A percentile compares a stretch with the other conserved stretches of the same genome.
phyloP scores from a whole-genome alignment of 2,329 filamentous ascomycete genomes.

The Aspergillus sp. region DNA sequence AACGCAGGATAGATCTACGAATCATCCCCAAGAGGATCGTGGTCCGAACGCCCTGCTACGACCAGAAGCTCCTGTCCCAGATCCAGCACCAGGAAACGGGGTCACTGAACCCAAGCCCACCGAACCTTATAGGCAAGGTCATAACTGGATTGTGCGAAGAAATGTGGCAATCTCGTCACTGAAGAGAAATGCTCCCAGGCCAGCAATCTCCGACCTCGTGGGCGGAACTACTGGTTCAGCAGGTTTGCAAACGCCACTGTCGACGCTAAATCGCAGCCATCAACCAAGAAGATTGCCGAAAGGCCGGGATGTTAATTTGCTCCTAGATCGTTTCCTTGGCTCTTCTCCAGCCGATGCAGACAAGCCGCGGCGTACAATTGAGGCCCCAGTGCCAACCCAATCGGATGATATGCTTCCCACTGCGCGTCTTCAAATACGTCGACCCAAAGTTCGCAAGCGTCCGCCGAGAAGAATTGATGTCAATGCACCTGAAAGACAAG shows the following conservation, averaged over 20 bases:
- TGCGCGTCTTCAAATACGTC: slow-evolving; percentile 8
- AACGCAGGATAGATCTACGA: background rate
- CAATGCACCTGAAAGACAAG: slow-evolving; percentile 45
- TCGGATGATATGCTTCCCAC: slow-evolving; percentile 10
- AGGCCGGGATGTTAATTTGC: slow-evolving; percentile 22
- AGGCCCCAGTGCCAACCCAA: background rate
- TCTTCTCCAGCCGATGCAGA: slow-evolving; percentile 9
- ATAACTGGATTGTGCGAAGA: slow-evolving; percentile 34
- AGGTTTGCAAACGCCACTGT: slow-evolving; percentile 31
- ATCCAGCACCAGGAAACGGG: slow-evolving; percentile 2
- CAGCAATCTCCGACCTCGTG: slow-evolving; percentile 32
- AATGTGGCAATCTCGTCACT: slow-evolving; percentile 36
- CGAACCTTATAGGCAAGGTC: slow-evolving; percentile 18
- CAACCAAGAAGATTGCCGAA: slow-evolving; percentile 17
- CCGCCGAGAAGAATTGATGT: slow-evolving; percentile 47
- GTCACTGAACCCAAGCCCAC: background rate
- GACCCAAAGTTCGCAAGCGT: slow-evolving; percentile 34
- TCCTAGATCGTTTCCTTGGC: slow-evolving; percentile 37
- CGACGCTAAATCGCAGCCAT: slow-evolving; percentile 30
- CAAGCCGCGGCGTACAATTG: background rate
- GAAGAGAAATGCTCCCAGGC: slow-evolving; percentile 31
- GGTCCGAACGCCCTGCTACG: background rate
- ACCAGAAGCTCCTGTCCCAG: background rate
- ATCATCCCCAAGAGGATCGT: slow-evolving; percentile 3
- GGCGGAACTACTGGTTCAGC: slow-evolving; percentile 15